Base-by-base conservation (phyloP, 2,329 filamentous ascomycete species). In the Xylaria hypoxylon region DNA sequence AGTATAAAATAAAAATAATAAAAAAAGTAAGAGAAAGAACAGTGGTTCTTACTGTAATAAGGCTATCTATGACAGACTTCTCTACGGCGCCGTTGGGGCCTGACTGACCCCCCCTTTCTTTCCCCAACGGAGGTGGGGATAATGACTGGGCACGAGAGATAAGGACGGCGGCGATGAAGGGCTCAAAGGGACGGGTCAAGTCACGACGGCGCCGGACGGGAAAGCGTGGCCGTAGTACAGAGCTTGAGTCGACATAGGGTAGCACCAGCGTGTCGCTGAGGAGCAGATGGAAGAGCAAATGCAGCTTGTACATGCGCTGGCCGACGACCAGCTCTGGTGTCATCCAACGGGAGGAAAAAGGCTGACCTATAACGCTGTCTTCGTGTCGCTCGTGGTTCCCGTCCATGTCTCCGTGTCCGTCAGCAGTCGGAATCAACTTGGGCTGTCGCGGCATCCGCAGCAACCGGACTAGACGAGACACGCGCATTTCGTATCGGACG, bases 131-230 rank as follows among this genome's bases (percentile, higher is more conserved):
- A 33, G 22, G 17, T 22, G 13, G 26, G 24, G n/a, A 15, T 2
- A 24, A 57, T 1, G 53, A 57, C 38, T 38, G 56, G 2, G 44
- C 56, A 19, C 15, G 56, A 44, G 17, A 1, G 15, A 59, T 59
- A 8, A 59, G 42, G 44, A 59, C 56, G 7, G 58, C 58, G 47
- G 58, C 26, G 11, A 44, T 63, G 31, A 56, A 56, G 44, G 59
- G 59, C 44, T 56, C 51, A 24, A 56, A 62, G 2, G 40, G 59
- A 8, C 42, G 59, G 5, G 22, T 62, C 2, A 31, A 35, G 26
- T 62, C 50, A 26, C 28, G 19, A 38, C 40, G 59, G 59, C 57
- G 45, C 8, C 17, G 13, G 45, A 59, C 33, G 10, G 3, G 31
- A 35, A 26, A 42, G 28, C 13, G 35, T 51, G 57, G 57, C 10